Conservation (phyloP, 345 rosid species). For the Fremontodendron californicum region DNA sequence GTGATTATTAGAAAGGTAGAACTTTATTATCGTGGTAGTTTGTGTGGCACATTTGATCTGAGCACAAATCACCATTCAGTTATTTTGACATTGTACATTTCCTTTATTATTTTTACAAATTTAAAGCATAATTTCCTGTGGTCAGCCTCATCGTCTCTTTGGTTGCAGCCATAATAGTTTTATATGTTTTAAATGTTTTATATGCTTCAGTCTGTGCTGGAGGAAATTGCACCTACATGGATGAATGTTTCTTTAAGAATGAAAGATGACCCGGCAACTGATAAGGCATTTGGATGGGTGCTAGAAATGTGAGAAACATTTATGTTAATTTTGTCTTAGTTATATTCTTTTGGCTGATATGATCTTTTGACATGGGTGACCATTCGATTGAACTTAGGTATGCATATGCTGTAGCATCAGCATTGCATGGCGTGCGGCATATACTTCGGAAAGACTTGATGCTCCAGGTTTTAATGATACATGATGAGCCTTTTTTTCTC, state of each 20-base stretch:
- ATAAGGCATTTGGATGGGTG: conserved; percentile 84
- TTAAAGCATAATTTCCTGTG: neutral
- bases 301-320: conserved; percentile 60
- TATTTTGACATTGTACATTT: neutral
- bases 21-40: neutral
- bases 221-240: conserved; percentile 73
- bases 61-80: neutral
- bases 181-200: neutral
- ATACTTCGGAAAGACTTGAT: conserved; percentile 63
- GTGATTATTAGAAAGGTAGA: conserved; percentile 66
- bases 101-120: neutral
- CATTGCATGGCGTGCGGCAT: conserved; percentile 61
- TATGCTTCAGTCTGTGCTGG: conserved; percentile 48
- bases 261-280: conserved; percentile 70
- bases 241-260: conserved; percentile 69
- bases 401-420: conserved; percentile 82
- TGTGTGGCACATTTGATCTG: neutral
- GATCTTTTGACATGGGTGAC: conserved; percentile 3
- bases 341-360: conserved; percentile 13
- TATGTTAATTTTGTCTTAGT: neutral
- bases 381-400: conserved; percentile 42
- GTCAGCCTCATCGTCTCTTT: neutral
- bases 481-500: neutral
- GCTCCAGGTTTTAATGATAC: conserved; percentile 55
- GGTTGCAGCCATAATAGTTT: neutral